Percentiles rank a stretch among this genome's conserved stretches.
Conservation (phyloP, 2,329 filamentous ascomycete genomes). For the Metarhizium rileyi region DNA sequence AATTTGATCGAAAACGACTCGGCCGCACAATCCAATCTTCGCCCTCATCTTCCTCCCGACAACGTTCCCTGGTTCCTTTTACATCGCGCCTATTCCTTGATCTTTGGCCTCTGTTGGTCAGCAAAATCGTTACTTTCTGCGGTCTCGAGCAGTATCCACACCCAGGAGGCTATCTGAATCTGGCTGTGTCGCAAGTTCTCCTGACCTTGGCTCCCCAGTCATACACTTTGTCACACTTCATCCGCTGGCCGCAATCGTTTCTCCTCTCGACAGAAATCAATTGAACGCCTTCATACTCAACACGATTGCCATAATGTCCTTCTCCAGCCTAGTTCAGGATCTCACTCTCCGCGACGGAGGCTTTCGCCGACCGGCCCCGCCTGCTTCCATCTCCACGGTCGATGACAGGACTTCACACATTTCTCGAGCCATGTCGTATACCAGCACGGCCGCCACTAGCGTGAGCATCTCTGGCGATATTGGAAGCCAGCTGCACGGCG, state of each 20-base stretch:
- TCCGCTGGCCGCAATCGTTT: not conserved
- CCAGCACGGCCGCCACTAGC: conserved; percentile 57
- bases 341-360: conserved; percentile 47
- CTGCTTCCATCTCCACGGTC: conserved; percentile 42
- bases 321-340: conserved; percentile 58
- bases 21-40: not conserved
- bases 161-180: not conserved
- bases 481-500: conserved; percentile 72
- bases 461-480: conserved; percentile 67
- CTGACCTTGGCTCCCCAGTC: not conserved
- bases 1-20: not conserved
- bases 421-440: conserved; percentile 55
- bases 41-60: not conserved
- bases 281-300: not conserved
- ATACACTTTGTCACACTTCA: not conserved
- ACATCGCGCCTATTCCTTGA: not conserved
- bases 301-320: conserved; percentile 41
- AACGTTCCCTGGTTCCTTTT: not conserved
- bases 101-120: not conserved
- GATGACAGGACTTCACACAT: conserved; percentile 53
- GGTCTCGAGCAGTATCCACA: not conserved
- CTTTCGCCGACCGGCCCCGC: conserved; percentile 34
- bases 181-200: conserved; percentile 4
- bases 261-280: not conserved
- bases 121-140: not conserved